These are phyloP conservation scores for Eutrema salsugineum DNA, from an alignment of 441 rosid genomes.

Conservation along the genomic window DNA sequence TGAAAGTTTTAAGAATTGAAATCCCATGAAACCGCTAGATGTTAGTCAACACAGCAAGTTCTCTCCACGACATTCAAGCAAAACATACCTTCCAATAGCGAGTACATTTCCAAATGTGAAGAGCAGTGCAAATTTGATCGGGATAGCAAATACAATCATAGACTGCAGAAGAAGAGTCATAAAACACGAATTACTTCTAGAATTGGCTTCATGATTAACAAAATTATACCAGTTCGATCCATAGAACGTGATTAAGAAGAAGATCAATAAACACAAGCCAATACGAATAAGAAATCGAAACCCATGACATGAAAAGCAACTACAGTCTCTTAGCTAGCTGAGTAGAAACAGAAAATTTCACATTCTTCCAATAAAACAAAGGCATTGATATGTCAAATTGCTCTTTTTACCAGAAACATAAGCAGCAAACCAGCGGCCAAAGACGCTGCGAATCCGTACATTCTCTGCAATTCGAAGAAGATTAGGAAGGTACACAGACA, in stretches of 20 bases:
- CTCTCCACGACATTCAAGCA: not conserved
- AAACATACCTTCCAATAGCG: slow-evolving; percentile 85
- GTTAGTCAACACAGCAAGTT: not conserved
- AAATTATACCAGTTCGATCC: not conserved
- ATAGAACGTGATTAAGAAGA: not conserved
- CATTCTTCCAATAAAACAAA: not conserved
- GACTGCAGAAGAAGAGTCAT: slow-evolving; percentile 51
- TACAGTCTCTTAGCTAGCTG: too few relatives aligned
- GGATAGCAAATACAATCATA: slow-evolving; percentile 65
- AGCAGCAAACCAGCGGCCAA: slow-evolving; percentile 56
- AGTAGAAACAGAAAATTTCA: not conserved
- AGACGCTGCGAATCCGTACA: slow-evolving; percentile 68
- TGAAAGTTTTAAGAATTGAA: not conserved
- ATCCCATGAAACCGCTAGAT: not conserved
- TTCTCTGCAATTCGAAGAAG: slow-evolving; percentile 45
- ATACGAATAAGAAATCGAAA: not conserved
- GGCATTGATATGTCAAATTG: not conserved
- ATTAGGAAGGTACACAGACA: not conserved
- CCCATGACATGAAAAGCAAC: not conserved
- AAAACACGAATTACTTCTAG: not conserved
- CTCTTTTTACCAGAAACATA: slow-evolving; percentile 67
- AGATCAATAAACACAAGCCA: not conserved
- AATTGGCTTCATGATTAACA: not conserved
- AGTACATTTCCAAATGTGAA: slow-evolving; percentile 89
- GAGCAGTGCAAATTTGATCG: slow-evolving; percentile 84